Evolutionary conservation across 805 yeast genomes (phyloP).

Genomic region (Candida loeiensis): DNA sequence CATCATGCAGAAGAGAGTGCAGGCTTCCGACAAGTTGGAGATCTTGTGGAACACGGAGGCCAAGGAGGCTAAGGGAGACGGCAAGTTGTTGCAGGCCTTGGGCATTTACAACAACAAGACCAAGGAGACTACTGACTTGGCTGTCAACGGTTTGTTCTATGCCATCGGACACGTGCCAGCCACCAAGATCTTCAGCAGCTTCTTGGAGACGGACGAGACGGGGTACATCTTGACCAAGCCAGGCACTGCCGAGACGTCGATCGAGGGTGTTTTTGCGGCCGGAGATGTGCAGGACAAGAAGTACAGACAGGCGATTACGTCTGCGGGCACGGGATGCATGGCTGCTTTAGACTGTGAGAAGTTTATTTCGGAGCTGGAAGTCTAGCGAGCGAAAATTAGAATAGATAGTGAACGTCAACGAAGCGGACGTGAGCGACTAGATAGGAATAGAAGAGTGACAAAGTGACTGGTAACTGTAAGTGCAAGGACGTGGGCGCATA

Average conservation of each 20-base stretch:
- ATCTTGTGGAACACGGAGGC: slow-evolving; percentile 83
- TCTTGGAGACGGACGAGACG: slow-evolving; percentile 76
- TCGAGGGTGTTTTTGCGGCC: slow-evolving; percentile 93
- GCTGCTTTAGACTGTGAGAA: slow-evolving; percentile 96
- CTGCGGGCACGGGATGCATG: slow-evolving; percentile 99
- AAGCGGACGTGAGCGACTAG: too few relatives aligned
- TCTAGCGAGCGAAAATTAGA: neutral
- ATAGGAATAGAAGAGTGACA: too few relatives aligned
- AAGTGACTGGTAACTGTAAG: too few relatives aligned
- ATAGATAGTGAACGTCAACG: too few relatives aligned
- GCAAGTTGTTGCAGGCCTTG: slow-evolving; percentile 68
- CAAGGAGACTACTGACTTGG: slow-evolving; percentile 62
- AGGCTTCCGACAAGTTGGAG: slow-evolving; percentile 82
- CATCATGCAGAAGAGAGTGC: slow-evolving; percentile 94
- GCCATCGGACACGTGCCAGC: slow-evolving; percentile 99
- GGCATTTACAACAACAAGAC: slow-evolving; percentile 69
- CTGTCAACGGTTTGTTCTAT: slow-evolving; percentile 89
- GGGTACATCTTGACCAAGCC: slow-evolving; percentile 90
- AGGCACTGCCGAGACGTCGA: slow-evolving; percentile 81
- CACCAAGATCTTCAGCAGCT: slow-evolving; percentile 72
- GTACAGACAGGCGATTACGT: slow-evolving; percentile 98
- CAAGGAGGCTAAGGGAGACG: slow-evolving; percentile 90
- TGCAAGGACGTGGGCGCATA: too few relatives aligned
- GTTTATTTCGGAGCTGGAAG: slow-evolving; percentile 54
- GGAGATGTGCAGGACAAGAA: slow-evolving; percentile 98